Evolutionary conservation across 1,139 yeast genomes (phyloP).

Genomic region (Suhomyces chickasaworum): DNA sequence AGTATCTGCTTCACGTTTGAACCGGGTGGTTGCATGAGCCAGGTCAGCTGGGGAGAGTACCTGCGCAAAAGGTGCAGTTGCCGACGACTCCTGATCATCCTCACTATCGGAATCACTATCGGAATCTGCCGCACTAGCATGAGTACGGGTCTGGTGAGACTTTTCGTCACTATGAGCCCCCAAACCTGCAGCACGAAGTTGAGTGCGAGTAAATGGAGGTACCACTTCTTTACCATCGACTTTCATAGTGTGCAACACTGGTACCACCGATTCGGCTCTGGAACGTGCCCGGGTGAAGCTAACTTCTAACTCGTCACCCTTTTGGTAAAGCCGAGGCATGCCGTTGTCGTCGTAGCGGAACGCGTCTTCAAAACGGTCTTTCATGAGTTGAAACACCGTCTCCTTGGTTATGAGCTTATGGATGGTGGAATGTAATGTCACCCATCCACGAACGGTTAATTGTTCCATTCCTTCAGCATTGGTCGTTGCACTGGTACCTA

Average conservation of each 20-base stretch:
- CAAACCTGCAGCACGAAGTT: conserved; percentile 4
- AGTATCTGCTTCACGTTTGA: conserved; percentile 78
- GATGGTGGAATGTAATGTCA: conserved; percentile 55
- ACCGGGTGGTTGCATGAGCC: conserved; percentile 56
- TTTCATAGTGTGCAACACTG: conserved; percentile 41
- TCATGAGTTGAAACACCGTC: conserved; percentile 54
- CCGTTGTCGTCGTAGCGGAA: conserved; percentile 85
- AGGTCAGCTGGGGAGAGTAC: conserved; percentile 62
- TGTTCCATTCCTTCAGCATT: conserved; percentile 44
- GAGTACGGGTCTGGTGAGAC: neutral
- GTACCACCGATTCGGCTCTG: conserved; percentile 57
- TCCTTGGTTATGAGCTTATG: conserved; percentile 64
- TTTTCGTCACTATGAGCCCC: neutral
- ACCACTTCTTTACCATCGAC: conserved; percentile 8
- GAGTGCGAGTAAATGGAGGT: conserved; percentile 2
- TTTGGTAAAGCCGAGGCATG: conserved; percentile 80
- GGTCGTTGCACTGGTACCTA: conserved; percentile 53
- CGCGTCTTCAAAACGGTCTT: conserved; percentile 74
- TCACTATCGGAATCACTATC: conserved; percentile 45
- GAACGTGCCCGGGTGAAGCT: conserved; percentile 62
- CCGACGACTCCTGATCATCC: conserved; percentile 39
- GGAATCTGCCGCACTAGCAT: neutral
- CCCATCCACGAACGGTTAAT: conserved; percentile 66
- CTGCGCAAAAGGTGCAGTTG: conserved; percentile 50
- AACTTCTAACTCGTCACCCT: conserved; percentile 69